Base-by-base conservation (phyloP, 208 protist species). In the Leishmania major region DNA sequence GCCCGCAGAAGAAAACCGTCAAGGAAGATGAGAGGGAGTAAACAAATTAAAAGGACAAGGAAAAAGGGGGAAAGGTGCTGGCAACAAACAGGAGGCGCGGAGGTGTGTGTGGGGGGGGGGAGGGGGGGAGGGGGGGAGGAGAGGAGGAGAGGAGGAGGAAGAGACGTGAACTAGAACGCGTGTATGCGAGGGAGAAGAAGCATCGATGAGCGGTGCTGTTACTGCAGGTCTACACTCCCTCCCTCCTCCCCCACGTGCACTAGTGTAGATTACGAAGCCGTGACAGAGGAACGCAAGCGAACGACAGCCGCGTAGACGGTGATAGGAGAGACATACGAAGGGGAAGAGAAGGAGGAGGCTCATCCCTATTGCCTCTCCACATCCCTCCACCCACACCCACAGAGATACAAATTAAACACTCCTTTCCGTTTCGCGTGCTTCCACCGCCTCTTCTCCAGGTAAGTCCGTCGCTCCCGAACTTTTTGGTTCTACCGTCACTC, bases 401-500 rank as follows among this genome's bases (percentile, higher is more conserved):
- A 67, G 60, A 31, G n/a, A 35, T 37, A 35, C 10, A 37, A 25
- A 4, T 22, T 37, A 37, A 37, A 31, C 2, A 40, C 11, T 17
- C 7, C 7, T 40, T 35, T 40, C 60, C 8, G n/a, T 35, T 8
- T 67, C 67, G 19, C 49, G 67, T n/a, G n/a, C 28, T 3, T 31
- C n/a, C 19, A 47, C 17, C 43, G 13, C 55, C 37, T 79, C 49
- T 79, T 70, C 3, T 25, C n/a, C 60, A 31, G 53, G 4, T 13
- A 7, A 47, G n/a, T 64, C 31, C 37, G 45, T 40, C 22, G 11
- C 28, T 57, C 64, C 47, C 31, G 11, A 71, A 10, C 22, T 6
- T 31, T 45, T 74, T 22, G 45, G 47, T 53, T 31, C 25, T 53
- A 47, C 31, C 17, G 17, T 74, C 43, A 82, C 4, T 86, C 82